These are phyloP conservation scores for Excoecaria agallocha DNA, from an alignment of 345 rosid genomes.

Conservation along the genomic window DNA sequence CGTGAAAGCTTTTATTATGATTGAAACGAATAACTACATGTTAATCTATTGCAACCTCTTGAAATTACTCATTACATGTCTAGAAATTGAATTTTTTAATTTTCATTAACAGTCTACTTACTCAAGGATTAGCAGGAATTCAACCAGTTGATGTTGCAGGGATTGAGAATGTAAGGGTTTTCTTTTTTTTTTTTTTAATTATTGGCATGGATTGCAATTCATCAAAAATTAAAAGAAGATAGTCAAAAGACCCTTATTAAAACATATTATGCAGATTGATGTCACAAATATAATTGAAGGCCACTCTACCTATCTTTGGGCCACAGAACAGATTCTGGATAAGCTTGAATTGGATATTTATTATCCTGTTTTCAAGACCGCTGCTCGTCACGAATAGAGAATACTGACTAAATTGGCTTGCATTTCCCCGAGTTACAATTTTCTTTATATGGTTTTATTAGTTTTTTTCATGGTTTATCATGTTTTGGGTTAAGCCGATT, in stretches of 20 bases:
- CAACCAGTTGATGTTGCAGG: conserved; percentile 72
- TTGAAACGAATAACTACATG: neutral
- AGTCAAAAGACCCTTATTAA: neutral
- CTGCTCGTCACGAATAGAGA: conserved; percentile 13
- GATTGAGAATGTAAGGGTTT: conserved; percentile 70
- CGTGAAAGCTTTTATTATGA: neutral
- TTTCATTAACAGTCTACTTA: conserved; percentile 52
- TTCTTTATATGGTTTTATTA: neutral
- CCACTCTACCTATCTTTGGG: conserved; percentile 89
- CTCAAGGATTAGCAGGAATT: conserved; percentile 95
- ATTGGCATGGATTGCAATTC: neutral
- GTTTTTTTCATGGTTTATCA: too few species aligned
- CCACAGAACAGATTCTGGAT: conserved; percentile 63
- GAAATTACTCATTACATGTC: neutral
- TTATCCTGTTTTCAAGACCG: conserved; percentile 62
- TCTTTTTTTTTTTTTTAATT: neutral
- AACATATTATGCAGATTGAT: conserved; percentile 51
- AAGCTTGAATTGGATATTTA: conserved; percentile 79
- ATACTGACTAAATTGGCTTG: neutral
- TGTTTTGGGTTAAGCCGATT: too few species aligned
- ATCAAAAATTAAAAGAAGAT: neutral
- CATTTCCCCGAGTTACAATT: neutral
- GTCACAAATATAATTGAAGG: conserved; percentile 78
- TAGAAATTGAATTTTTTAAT: conserved; percentile 6
- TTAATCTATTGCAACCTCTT: neutral